Evolutionary conservation across 345 rosid genomes (phyloP).

Genomic region (Brassica nigra): DNA sequence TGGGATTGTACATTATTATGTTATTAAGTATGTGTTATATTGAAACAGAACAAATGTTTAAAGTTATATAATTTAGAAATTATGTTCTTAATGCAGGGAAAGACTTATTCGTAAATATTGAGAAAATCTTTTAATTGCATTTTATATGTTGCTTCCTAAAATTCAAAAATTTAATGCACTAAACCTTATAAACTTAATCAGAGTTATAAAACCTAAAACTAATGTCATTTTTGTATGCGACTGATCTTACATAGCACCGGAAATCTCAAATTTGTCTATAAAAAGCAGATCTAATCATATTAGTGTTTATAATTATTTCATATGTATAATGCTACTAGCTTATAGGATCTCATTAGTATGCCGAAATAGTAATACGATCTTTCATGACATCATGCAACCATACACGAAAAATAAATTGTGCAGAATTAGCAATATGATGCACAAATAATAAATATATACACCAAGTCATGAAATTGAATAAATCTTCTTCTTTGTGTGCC

Average conservation of each 20-base stretch:
- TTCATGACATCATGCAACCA: not conserved
- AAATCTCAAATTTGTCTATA: not conserved
- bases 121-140: not conserved
- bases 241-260: not conserved
- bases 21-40: no score
- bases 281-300: no score
- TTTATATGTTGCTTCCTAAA: not conserved
- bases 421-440: not conserved
- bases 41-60: no score
- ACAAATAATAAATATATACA: not conserved
- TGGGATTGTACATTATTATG: no score
- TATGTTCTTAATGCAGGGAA: not conserved
- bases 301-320: no score
- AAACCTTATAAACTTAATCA: not conserved
- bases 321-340: not conserved
- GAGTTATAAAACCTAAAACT: not conserved
- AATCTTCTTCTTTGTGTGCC: not conserved
- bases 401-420: not conserved
- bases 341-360: not conserved
- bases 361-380: not conserved
- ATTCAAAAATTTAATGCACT: not conserved
- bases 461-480: not conserved
- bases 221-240: not conserved
- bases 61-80: no score
- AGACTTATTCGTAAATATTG: not conserved